Evolutionary conservation across 495 filamentous ascomycete genomes (phyloP), one percentile per base, ranked within the genome.

Genomic region (Collariella sp.): DNA sequence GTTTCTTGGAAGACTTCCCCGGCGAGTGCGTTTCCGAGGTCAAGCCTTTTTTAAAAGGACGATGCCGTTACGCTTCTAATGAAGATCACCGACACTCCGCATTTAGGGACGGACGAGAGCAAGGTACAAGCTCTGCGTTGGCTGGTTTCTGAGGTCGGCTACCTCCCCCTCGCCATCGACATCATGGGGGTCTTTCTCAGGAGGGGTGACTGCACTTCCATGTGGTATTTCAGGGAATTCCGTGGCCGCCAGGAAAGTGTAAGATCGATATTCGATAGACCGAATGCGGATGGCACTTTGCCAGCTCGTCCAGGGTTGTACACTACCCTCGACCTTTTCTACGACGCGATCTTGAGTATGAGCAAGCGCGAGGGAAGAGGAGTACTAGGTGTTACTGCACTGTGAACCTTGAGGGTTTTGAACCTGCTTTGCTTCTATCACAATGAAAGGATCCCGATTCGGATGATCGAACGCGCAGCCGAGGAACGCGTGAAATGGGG

Each of bases 151-250:
- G 48, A 52, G 16, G 50, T 62, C 16, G 62, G 62, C 0, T 48
- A 33, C 47, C 54, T 65, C 0, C 59, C 62, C 5, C 52, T 65
- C 2, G 59, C 59, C 18, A 54, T 65, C 16, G 59, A 54, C 16
- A 55, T 50, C 13, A 51, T 48, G 12, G 62, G 50, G 5, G 49
- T 46, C 1, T 56, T 50, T 29, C 42, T 65, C 10, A 54, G 41
- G 18, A 23, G 45, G 5, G 18, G 5, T 1, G 6, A n/a, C 16
- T 55, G 34, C 55, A 26, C 9, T 5, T 43, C 24, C 4, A 2
- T 4, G 1, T 29, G 15, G 13, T 65, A 58, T 24, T 48, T 62
- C 4, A 24, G 41, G 22, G 39, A 19, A 9, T 60, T 58, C 23
- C 24, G 24, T 0, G 18, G 50, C 3, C 36, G 40, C 16, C 24